Base-by-base conservation (phyloP, 805 yeast genomes). In the Candida pini region DNA sequence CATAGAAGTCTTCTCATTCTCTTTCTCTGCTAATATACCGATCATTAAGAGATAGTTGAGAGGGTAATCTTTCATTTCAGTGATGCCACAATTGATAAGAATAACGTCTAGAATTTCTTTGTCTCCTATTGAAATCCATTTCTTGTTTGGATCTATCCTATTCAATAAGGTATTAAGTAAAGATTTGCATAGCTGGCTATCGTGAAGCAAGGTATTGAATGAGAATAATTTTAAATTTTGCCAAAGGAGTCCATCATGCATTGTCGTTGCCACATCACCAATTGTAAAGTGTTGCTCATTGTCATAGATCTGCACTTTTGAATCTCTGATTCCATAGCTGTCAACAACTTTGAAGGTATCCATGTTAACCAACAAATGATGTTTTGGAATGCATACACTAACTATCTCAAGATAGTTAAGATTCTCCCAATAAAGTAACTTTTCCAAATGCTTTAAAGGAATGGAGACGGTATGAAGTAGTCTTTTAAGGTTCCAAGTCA, bases 381-480 rank as follows among this genome's bases (percentile, higher is more conserved):
- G 32, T 16, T 18, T 19, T 3, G n/a, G n/a, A n/a, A n/a, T n/a
- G n/a, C n/a, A n/a, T n/a, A 9, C 17, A n/a, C 34, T 19, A 16
- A 23, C 28, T 9, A 45, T 31, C 14, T 40, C 44, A 16, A 49
- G 31, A 9, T 23, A 18, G 14, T 38, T 30, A 16, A 29, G 12
- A 13, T 28, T 15, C 18, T 45, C 51, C 17, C 37, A 26, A 23
- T 33, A 40, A 23, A 28, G 21, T 18, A 43, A 8, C 23, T 39
- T 14, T 26, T 29, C 16, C 17, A 38, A n/a, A 15, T 23, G 17
- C 7, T 18, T 15, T 3, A 14, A 12, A 18, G 21, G 14, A n/a
- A 43, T 16, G 12, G 26, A 22, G 5, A 45, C 20, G 18, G 32
- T 37, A 14, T 40, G 30, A 4, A 44, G 4, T 14, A 40, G 24